These are phyloP conservation scores for Cytospora paraplurivora DNA, from an alignment of 2,329 filamentous ascomycete genomes.

Conservation along the genomic window DNA sequence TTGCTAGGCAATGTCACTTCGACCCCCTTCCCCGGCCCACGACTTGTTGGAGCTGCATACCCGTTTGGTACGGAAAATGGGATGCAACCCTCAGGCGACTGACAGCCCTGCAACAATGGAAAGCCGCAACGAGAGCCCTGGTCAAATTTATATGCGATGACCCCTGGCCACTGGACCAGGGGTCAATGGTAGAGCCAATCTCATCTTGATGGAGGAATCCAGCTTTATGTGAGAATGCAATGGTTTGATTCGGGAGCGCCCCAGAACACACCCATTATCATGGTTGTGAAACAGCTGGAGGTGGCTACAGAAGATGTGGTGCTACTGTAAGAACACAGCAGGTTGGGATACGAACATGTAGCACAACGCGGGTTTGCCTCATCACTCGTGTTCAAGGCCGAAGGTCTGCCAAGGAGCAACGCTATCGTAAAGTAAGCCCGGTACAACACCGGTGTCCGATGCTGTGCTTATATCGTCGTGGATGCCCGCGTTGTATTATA, in stretches of 20 bases:
- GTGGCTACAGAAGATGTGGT: slow-evolving; percentile 1
- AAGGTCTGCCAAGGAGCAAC: not conserved
- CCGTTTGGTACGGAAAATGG: slow-evolving; percentile 7
- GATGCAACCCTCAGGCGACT: slow-evolving; percentile 8
- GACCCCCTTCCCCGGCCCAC: not conserved
- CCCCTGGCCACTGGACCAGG: not conserved
- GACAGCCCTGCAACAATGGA: slow-evolving; percentile 13
- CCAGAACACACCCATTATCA: not conserved
- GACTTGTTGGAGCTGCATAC: slow-evolving; percentile 18
- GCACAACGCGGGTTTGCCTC: slow-evolving; percentile 14
- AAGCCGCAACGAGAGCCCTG: slow-evolving; percentile 11
- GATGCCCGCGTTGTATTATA: not conserved
- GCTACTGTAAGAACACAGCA: slow-evolving; percentile 16
- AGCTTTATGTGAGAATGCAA: not conserved
- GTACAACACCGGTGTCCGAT: not conserved
- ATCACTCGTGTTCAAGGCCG: slow-evolving; percentile 19
- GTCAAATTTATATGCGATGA: not conserved
- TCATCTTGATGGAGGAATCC: not conserved
- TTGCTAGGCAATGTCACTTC: slow-evolving; percentile 4
- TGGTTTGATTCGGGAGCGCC: not conserved
- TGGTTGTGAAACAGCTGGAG: slow-evolving; percentile 3
- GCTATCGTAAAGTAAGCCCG: not conserved
- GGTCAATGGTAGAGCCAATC: not conserved
- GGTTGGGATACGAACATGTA: slow-evolving; percentile 21
- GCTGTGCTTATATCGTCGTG: not conserved